Evolutionary conservation across 768 basidiomycete species (phyloP), one percentile per base, ranked within the genome.

Genomic region (Suillus americanus): DNA sequence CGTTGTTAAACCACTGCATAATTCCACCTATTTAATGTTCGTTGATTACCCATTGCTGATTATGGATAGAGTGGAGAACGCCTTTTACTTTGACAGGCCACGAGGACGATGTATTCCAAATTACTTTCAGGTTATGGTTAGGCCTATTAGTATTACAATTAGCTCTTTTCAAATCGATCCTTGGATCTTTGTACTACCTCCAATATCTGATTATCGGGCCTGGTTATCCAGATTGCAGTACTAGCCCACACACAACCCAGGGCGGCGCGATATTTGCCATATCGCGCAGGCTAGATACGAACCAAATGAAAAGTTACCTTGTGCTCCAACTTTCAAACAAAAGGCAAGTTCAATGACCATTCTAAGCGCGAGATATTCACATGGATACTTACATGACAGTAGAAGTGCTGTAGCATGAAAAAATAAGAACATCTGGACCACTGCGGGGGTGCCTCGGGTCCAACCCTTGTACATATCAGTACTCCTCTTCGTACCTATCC

Each of bases 401-500:
- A 28, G 25, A 41, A 59, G 18, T 59, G 57, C 57, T 28, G 40
- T 13, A 41, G 18, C 40, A 59, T 59, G 38, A 16, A 28, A 56
- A 40, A 57, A 28, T 40, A 25, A 14, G 35, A 38, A 38, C 9
- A 18, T 25, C 20, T 37, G n/a, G 7, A 56, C 35, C 25, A 28
- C 56, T 16, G 25, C 12, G 6, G 9, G 37, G 56, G 57, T 59
- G 40, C 57, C 25, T 41, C 40, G 57, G 57, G 57, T 59, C 57
- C 28, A 30, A 40, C 57, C 41, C 18, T 20, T 3, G 20, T 10
- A 57, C 18, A 18, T 38, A 40, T 66, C 65, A 76, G 43, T 70
- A 64, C 43, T 76, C 75, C 69, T 76, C 71, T 35, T 76, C 74
- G 37, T 77, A 76, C 66, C 71, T 67, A 61, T 73, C 75, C 48